Percentiles rank a stretch among this genome's conserved stretches.
phyloP scores from a whole-genome alignment of 2,329 filamentous ascomycete genomes.

The Ceratocystis smalleyi region DNA sequence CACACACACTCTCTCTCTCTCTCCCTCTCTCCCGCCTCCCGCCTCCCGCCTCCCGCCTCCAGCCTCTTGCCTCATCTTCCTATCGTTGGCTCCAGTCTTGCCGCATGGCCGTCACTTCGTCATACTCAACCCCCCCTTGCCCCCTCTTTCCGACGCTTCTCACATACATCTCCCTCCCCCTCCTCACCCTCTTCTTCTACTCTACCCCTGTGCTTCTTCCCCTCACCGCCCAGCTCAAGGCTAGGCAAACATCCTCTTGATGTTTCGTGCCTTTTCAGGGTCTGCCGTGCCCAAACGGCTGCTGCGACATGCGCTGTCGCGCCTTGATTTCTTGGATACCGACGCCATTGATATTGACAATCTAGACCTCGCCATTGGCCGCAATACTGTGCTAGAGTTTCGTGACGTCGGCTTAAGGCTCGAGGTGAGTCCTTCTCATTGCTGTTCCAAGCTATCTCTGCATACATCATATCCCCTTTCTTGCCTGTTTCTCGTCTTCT shows the following conservation, averaged over 20 bases:
- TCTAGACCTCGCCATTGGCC: slow-evolving; percentile 68
- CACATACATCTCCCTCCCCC: neutral
- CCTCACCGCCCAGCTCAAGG: neutral
- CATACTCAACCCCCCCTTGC: neutral
- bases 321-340: slow-evolving; percentile 74
- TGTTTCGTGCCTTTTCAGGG: slow-evolving; percentile 48
- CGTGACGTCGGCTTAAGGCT: slow-evolving; percentile 70
- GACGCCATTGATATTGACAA: slow-evolving; percentile 75
- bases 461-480: neutral
- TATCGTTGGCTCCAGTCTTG: neutral
- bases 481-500: slow-evolving; percentile 2
- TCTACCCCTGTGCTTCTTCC: neutral
- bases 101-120: neutral
- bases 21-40: neutral
- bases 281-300: slow-evolving; percentile 79
- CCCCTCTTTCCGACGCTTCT: neutral
- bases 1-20: neutral
- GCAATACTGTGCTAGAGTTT: slow-evolving; percentile 69
- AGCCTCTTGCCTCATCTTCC: neutral
- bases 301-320: slow-evolving; percentile 69
- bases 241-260: slow-evolving; percentile 24
- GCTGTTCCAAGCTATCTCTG: neutral
- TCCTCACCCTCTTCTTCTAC: neutral
- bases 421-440: slow-evolving; percentile 38
- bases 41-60: too few relatives aligned